A percentile compares a stretch with the other conserved stretches of the same genome.
These are phyloP conservation scores for Schwanniomyces etchellsii DNA, from an alignment of 1,139 yeast genomes.

Conservation along the genomic window DNA sequence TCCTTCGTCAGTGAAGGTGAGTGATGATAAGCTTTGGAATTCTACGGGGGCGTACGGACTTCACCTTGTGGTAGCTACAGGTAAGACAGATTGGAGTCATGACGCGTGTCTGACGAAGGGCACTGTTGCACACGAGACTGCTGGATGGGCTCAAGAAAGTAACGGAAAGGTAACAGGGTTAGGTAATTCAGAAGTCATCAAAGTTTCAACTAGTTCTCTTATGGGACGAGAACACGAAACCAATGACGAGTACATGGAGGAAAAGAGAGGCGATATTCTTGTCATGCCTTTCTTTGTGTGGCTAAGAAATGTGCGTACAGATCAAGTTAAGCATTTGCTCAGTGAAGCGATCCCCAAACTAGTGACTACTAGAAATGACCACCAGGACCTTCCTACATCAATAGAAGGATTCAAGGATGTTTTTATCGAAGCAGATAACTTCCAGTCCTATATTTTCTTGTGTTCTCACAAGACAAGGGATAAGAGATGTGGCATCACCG, in stretches of 20 bases:
- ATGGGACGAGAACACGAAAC: conserved; percentile 31
- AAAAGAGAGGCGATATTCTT: conserved; percentile 50
- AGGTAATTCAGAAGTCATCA: conserved; percentile 23
- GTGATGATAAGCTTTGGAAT: conserved; percentile 54
- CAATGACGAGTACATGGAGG: conserved; percentile 36
- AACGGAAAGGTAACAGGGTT: conserved; percentile 11
- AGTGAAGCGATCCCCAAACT: conserved; percentile 40
- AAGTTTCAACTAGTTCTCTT: conserved; percentile 49
- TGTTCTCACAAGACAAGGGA: conserved; percentile 92
- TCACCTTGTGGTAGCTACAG: conserved; percentile 78
- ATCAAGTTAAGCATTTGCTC: conserved; percentile 42
- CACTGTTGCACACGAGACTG: conserved; percentile 47
- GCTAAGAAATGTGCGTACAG: conserved; percentile 47
- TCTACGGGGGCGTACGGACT: conserved; percentile 63
- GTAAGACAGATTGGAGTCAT: conserved; percentile 78
- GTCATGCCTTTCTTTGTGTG: conserved; percentile 78
- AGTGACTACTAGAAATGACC: conserved; percentile 17
- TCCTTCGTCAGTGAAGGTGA: conserved; percentile 55
- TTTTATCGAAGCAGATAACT: conserved; percentile 23
- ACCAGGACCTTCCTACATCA: conserved; percentile 3
- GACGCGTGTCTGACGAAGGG: conserved; percentile 53
- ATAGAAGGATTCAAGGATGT: conserved; percentile 12
- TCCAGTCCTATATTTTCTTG: conserved; percentile 58
- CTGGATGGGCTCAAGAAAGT: conserved; percentile 35
- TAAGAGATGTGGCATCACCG: conserved; percentile 89